Evolutionary conservation across 2,329 filamentous ascomycete species (phyloP).

Genomic region (Emergomyces pasteurianus): DNA sequence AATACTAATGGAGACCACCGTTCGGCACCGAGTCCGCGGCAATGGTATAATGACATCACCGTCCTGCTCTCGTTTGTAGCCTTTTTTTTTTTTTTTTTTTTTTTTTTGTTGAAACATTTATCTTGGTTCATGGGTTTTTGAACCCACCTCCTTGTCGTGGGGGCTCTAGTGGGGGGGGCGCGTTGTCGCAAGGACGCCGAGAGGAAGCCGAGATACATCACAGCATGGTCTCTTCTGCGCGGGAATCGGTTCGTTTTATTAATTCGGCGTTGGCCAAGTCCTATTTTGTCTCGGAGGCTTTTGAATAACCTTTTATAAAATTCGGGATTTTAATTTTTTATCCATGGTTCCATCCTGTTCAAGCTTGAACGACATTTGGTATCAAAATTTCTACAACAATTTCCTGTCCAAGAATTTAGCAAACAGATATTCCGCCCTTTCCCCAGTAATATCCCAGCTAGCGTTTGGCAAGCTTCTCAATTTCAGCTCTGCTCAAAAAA

Average conservation of each 20-base stretch:
- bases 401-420: not conserved
- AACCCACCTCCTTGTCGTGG: not conserved
- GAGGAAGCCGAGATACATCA: not conserved
- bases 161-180: not conserved
- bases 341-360: not conserved
- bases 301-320: not conserved
- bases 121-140: too few species aligned
- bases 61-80: not conserved
- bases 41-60: not conserved
- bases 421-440: not conserved
- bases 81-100: too few species aligned
- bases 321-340: not conserved
- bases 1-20: not conserved
- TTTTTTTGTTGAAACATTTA: too few species aligned
- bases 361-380: not conserved
- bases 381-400: not conserved
- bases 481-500: not conserved
- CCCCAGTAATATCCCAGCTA: not conserved
- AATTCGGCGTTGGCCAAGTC: too few species aligned
- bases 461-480: not conserved
- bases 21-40: not conserved
- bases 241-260: not conserved
- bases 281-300: not conserved
- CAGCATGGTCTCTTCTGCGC: too few species aligned
- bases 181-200: not conserved